Conservation (phyloP, 2,329 filamentous ascomycete species). For the Dothideomycetes sp. region DNA sequence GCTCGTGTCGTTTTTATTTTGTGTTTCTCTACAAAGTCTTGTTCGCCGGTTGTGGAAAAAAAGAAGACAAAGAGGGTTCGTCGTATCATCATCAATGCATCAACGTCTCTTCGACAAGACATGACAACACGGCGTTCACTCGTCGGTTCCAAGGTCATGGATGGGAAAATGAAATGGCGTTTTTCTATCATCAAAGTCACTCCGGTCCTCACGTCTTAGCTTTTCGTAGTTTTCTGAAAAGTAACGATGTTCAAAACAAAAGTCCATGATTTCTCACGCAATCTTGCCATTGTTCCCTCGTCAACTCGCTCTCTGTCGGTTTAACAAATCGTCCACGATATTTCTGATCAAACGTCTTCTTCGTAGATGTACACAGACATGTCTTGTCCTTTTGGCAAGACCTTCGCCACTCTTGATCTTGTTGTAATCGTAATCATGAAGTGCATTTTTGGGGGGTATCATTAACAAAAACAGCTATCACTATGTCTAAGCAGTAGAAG, state of each 20-base stretch:
- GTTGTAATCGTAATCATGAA: background rate
- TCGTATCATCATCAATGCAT: conserved; percentile 1
- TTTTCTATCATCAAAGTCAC: background rate
- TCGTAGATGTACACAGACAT: too few relatives aligned
- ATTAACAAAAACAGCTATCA: background rate
- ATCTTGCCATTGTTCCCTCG: background rate
- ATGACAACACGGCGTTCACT: conserved; percentile 9
- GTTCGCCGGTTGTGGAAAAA: background rate
- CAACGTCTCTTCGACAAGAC: conserved; percentile 3
- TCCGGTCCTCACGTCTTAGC: conserved; percentile 9
- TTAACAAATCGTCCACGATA: background rate
- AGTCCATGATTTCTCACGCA: background rate
- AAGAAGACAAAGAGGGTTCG: too few relatives aligned
- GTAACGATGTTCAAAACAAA: conserved; percentile 11
- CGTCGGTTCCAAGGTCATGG: conserved; percentile 2
- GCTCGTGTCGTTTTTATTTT: background rate
- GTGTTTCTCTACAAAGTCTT: too few relatives aligned
- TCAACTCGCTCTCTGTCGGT: background rate
- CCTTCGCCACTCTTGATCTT: too few relatives aligned
- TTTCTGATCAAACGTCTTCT: too few relatives aligned
- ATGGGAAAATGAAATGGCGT: conserved; percentile 14
- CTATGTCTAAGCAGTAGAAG: background rate
- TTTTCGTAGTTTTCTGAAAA: conserved; percentile 15
- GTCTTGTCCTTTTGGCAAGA: too few relatives aligned
- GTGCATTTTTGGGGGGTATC: conserved; percentile 1